These are phyloP conservation scores for Hibiscus trionum DNA, from an alignment of 345 rosid genomes.

Conservation along the genomic window DNA sequence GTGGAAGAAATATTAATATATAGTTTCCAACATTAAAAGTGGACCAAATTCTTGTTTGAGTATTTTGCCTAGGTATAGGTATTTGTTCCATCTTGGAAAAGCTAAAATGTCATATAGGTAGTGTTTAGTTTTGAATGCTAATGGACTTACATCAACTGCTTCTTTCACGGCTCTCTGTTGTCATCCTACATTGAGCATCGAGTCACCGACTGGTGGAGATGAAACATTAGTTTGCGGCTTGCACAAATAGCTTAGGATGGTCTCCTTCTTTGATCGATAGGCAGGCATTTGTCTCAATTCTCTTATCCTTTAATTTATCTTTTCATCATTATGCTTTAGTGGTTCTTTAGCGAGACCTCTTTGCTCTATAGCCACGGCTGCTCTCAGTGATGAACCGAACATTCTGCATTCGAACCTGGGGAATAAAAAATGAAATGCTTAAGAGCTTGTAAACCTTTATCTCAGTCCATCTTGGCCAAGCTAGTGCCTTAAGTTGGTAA, in stretches of 20 bases:
- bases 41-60: neutral
- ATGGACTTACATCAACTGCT: constrained; percentile 24
- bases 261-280: neutral
- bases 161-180: constrained; percentile 9
- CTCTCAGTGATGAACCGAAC: neutral
- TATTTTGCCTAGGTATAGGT: neutral
- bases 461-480: constrained; percentile 62
- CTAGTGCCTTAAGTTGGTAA: constrained; percentile 26
- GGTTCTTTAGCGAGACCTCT: too few species aligned
- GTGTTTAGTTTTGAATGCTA: constrained; percentile 41
- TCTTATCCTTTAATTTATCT: too few species aligned
- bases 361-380: neutral
- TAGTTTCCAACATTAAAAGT: neutral
- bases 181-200: neutral
- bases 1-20: constrained; percentile 16
- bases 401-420: too few species aligned
- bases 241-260: neutral
- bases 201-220: constrained; percentile 25
- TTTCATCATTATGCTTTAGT: neutral
- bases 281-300: neutral
- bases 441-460: neutral
- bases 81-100: constrained; percentile 18
- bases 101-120: constrained; percentile 20
- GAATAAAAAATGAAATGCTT: too few species aligned
- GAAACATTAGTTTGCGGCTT: constrained; percentile 7